Conservation (phyloP, 257 asterid genomes). For the Ajuga chamaepitys region DNA sequence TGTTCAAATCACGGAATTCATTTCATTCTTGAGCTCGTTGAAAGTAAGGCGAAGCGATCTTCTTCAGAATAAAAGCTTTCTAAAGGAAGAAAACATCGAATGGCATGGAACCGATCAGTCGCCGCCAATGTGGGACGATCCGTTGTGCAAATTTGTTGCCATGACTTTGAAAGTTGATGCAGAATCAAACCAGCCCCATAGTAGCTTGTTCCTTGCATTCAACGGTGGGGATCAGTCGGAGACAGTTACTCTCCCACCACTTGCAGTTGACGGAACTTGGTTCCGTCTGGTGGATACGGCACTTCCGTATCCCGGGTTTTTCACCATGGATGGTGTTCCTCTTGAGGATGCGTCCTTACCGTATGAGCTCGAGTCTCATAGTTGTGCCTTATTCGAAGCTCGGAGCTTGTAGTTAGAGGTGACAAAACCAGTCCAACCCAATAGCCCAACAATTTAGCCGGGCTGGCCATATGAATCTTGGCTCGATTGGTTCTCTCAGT, state of each 20-base stretch:
- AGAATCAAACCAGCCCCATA: slow-evolving; percentile 8
- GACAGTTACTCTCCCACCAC: slow-evolving; percentile 49
- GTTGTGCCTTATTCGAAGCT: slow-evolving; percentile 80
- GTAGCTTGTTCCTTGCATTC: slow-evolving; percentile 67
- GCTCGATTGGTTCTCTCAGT: no score
- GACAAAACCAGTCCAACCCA: no score
- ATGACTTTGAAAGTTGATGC: slow-evolving; percentile 54
- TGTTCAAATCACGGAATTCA: slow-evolving; percentile 45
- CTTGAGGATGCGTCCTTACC: slow-evolving; percentile 30
- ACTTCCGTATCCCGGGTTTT: slow-evolving; percentile 71
- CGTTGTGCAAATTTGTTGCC: slow-evolving; percentile 55
- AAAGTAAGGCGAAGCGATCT: slow-evolving; percentile 61
- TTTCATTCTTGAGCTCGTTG: slow-evolving; percentile 65
- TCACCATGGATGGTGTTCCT: slow-evolving; percentile 41
- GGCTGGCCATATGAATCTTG: no score
- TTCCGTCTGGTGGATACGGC: slow-evolving; percentile 67
- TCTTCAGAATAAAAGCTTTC: slow-evolving; percentile 55
- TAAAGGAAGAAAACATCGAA: slow-evolving; percentile 51
- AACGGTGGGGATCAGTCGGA: slow-evolving; percentile 46
- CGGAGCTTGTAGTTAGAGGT: slow-evolving; percentile 22
- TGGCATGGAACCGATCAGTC: slow-evolving; percentile 59
- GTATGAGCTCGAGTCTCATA: slow-evolving; percentile 69
- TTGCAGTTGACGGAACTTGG: slow-evolving; percentile 44
- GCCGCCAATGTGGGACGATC: slow-evolving; percentile 70
- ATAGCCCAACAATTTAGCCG: no score